Percentiles rank a stretch among this genome's conserved stretches.
Conservation (phyloP, 2,329 filamentous ascomycete species). For the Venturia oleaginea region DNA sequence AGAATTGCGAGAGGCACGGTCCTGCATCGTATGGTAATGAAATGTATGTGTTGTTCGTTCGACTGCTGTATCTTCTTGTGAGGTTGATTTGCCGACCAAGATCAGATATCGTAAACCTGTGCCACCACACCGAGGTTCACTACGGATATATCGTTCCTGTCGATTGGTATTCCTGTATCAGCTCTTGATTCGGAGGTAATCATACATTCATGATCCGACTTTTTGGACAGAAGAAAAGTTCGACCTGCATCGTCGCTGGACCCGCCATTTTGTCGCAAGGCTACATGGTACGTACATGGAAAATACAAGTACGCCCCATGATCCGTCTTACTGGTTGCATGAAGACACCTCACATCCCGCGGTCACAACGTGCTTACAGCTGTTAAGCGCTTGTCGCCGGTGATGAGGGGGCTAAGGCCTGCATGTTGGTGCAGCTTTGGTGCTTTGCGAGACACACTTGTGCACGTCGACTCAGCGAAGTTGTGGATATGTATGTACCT, state of each 20-base stretch:
- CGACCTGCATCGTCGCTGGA: background rate
- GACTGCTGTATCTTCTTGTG: background rate
- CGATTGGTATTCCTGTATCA: background rate
- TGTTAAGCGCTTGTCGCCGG: background rate
- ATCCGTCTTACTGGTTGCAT: background rate
- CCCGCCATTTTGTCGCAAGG: background rate
- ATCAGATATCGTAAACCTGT: background rate
- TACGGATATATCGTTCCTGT: background rate
- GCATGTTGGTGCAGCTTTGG: background rate
- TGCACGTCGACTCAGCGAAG: background rate
- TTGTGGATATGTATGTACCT: background rate
- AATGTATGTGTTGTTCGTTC: background rate
- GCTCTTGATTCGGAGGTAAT: background rate
- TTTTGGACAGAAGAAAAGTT: background rate
- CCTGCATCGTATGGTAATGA: background rate
- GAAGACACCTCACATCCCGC: background rate
- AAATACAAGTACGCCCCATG: background rate
- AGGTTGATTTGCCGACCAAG: background rate
- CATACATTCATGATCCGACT: background rate
- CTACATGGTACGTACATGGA: background rate
- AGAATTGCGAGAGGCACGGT: background rate
- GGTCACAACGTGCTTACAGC: conserved; percentile 1
- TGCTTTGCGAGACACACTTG: background rate
- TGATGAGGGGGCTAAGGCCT: background rate
- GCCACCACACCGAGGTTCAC: background rate